Evolutionary conservation across 129 eudicot species (phyloP).

Genomic region (Heracleum sosnowskyi): DNA sequence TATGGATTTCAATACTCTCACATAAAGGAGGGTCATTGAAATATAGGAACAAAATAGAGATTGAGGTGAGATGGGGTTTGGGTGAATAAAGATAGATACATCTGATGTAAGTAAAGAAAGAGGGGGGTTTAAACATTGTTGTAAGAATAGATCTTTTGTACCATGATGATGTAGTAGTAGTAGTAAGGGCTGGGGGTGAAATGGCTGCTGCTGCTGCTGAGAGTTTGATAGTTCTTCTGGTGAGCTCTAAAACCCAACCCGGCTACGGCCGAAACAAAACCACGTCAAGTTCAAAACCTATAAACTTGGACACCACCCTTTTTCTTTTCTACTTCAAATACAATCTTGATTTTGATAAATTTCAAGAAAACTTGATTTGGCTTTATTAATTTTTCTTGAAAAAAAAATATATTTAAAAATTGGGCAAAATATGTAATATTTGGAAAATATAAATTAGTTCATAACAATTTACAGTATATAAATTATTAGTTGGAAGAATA

Average conservation of each 20-base stretch:
- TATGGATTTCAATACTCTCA: slow-evolving; percentile 39
- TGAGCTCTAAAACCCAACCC: slow-evolving; percentile 7
- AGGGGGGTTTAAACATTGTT: not conserved
- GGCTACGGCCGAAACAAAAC: slow-evolving; percentile 6
- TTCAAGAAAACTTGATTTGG: too few relatives aligned
- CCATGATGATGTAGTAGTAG: not conserved
- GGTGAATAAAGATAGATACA: not conserved
- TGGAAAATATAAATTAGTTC: too few relatives aligned
- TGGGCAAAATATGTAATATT: too few relatives aligned
- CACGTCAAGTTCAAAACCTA: slow-evolving; percentile 5
- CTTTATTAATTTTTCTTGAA: too few relatives aligned
- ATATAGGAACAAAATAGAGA: slow-evolving; percentile 1
- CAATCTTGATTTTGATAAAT: not conserved
- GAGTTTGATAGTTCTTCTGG: not conserved
- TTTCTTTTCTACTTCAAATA: not conserved
- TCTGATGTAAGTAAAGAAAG: not conserved
- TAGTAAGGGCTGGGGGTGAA: not conserved
- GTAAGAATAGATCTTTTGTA: not conserved
- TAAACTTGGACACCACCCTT: not conserved
- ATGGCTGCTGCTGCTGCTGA: not conserved
- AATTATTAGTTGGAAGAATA: too few relatives aligned
- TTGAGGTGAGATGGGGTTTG: not conserved
- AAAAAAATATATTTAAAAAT: too few relatives aligned
- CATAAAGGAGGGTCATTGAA: slow-evolving; percentile 68
- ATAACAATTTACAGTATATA: too few relatives aligned